Evolutionary conservation across 768 basidiomycete species (phyloP).

Genomic region (Lentinula edodes): DNA sequence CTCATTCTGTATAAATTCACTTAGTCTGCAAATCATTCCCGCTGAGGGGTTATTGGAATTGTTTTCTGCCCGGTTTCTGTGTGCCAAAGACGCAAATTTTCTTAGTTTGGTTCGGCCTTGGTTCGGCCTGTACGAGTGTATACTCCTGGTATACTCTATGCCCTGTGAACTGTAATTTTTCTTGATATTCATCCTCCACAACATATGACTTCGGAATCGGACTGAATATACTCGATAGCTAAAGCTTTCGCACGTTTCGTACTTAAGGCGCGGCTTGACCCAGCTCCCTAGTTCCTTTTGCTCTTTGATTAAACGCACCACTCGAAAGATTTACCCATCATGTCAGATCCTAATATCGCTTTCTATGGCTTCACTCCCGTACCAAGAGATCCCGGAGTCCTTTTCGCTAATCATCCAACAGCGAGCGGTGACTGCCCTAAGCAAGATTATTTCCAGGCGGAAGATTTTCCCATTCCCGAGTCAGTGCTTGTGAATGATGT

Average conservation of each 20-base stretch:
- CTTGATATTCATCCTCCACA: too few relatives aligned
- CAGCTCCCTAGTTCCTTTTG: background rate
- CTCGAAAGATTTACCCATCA: background rate
- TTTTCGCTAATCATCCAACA: slow-evolving; percentile 41
- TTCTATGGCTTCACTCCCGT: slow-evolving; percentile 47
- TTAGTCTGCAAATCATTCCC: background rate
- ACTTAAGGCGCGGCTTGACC: background rate
- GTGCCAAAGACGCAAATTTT: background rate
- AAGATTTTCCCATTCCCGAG: slow-evolving; percentile 38
- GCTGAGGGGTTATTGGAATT: background rate
- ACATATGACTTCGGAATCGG: too few relatives aligned
- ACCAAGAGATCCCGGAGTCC: slow-evolving; percentile 39
- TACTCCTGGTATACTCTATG: too few relatives aligned
- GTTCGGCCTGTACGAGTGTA: background rate
- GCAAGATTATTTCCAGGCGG: slow-evolving; percentile 31
- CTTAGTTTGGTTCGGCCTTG: background rate
- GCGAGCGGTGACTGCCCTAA: slow-evolving; percentile 35
- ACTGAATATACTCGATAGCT: too few relatives aligned
- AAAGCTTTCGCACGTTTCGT: too few relatives aligned
- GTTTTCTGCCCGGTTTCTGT: too few relatives aligned
- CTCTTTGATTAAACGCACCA: background rate
- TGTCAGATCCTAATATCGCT: slow-evolving; percentile 14
- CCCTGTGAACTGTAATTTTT: too few relatives aligned
- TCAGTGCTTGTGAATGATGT: slow-evolving; percentile 32
- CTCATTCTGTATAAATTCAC: background rate